Percentiles rank a stretch among this genome's conserved stretches.
Conservation (phyloP, 345 rosid species). For the Acer campestre region DNA sequence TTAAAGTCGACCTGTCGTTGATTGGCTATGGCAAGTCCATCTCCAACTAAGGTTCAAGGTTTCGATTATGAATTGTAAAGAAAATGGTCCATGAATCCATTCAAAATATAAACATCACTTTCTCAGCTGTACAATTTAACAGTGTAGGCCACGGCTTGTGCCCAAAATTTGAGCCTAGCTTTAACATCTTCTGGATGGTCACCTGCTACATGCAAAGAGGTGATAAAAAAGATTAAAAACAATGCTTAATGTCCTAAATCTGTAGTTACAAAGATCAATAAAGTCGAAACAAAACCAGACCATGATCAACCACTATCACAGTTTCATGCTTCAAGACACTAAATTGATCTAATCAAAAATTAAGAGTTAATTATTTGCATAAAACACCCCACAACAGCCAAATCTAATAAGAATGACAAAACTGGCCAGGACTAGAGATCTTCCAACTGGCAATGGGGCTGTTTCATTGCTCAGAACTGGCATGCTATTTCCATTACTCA, state of each 20-base stretch:
- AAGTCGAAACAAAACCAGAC: no score
- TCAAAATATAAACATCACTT: not conserved
- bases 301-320: no score
- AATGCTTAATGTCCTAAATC: not conserved
- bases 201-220: conserved; percentile 39
- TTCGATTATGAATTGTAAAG: conserved; percentile 11
- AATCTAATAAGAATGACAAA: no score
- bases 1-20: conserved; percentile 15
- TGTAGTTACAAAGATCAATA: not conserved
- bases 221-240: conserved; percentile 10
- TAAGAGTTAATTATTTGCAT: not conserved
- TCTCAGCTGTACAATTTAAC: conserved; percentile 77
- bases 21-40: conserved; percentile 36
- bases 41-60: conserved; percentile 31
- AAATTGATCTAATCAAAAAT: no score
- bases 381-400: not conserved
- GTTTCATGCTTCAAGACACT: no score
- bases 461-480: no score
- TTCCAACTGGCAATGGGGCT: conserved; percentile 85
- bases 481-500: no score
- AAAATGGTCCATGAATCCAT: conserved; percentile 17
- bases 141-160: conserved; percentile 95
- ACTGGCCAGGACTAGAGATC: conserved; percentile 93
- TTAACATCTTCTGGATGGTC: conserved; percentile 98
- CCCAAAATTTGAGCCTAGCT: conserved; percentile 94